Evolutionary conservation across 495 filamentous ascomycete species (phyloP), one percentile per base, ranked within the genome.

Genomic region (Aspergillus incahuasiensis): DNA sequence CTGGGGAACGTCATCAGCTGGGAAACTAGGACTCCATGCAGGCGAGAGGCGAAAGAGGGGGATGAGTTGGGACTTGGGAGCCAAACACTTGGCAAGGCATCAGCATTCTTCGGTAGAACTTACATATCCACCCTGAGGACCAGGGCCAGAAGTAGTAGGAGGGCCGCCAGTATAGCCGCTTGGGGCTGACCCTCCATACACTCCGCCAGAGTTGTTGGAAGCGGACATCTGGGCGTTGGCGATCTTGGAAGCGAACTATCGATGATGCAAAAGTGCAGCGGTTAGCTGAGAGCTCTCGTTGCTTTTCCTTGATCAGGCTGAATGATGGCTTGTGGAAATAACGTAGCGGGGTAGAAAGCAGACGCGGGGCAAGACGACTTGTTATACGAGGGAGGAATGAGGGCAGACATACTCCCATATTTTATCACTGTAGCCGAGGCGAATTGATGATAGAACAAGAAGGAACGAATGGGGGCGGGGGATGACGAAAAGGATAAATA

Each of bases 181-280:
- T 9, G 74, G 72, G 55, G 73, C 68, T 34, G 70, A 70, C 24
- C 70, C 73, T 41, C 62, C 65, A 46, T 76, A 74, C 11, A 64
- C 63, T 38, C 69, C 63, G 35, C 69, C 68, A 3, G 64, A 57
- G 52, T 50, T 61, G 52, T 50, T 61, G 6, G 64, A 58, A 49
- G 48, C 60, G 25, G 50, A 61, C 39, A 41, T 67, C 56, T 74
- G 72, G 48, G 63, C 63, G 39, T 67, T 68, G 41, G 73, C 71
- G 57, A 78, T 68, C 61, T 78, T 78, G 35, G 73, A 72, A 25
- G 75, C 75, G 57, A 78, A 74, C 75, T 78, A 56, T 40, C 3
- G 28, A 59, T 30, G 38, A 55, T 42, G 46, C 50, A 47, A 48
- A 51, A 40, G 30, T 62, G 54, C 62, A 56, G 59, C 34, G 46